A percentile compares a stretch with the other conserved stretches of the same genome.
Evolutionary conservation across 768 basidiomycete species (phyloP).

Genomic region (Steccherinum ochraceum): DNA sequence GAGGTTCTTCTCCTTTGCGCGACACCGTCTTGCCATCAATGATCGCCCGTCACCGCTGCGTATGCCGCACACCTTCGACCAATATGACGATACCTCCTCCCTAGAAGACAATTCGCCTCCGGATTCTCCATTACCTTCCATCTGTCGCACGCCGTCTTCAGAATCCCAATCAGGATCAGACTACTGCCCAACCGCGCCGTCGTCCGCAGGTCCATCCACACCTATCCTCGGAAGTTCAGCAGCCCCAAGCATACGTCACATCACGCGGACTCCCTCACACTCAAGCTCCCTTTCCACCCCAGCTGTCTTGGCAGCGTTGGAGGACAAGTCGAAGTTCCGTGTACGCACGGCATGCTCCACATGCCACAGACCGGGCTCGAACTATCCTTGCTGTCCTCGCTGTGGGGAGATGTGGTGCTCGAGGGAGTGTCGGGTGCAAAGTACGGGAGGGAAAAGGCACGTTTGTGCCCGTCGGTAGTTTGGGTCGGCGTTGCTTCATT

Average conservation of each 20-base stretch:
- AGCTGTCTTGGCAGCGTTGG: conserved; percentile 12
- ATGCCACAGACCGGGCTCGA: conserved; percentile 22
- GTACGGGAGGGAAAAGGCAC: conserved; percentile 3
- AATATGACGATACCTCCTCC: background rate
- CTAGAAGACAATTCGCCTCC: conserved; percentile 7
- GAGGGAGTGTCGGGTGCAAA: conserved; percentile 5
- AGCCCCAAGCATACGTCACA: conserved; percentile 6
- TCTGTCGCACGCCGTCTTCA: conserved; percentile 23
- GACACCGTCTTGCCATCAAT: background rate
- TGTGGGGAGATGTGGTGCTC: conserved; percentile 29
- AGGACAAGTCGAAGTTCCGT: conserved; percentile 21
- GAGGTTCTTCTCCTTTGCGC: background rate
- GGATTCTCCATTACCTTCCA: conserved; percentile 19
- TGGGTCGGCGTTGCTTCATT: background rate
- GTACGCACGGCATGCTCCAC: conserved; percentile 21
- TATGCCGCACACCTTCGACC: background rate
- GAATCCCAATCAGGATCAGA: conserved; percentile 17
- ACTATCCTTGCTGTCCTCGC: conserved; percentile 26
- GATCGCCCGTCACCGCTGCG: background rate
- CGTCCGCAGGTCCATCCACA: conserved; percentile 22
- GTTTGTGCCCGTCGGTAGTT: background rate
- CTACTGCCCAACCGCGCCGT: conserved; percentile 22
- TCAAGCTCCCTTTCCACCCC: background rate
- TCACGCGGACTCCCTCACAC: background rate
- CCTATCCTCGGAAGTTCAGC: conserved; percentile 12